Conservation (phyloP, 768 basidiomycete genomes). For the Gloeostereum incarnatum region DNA sequence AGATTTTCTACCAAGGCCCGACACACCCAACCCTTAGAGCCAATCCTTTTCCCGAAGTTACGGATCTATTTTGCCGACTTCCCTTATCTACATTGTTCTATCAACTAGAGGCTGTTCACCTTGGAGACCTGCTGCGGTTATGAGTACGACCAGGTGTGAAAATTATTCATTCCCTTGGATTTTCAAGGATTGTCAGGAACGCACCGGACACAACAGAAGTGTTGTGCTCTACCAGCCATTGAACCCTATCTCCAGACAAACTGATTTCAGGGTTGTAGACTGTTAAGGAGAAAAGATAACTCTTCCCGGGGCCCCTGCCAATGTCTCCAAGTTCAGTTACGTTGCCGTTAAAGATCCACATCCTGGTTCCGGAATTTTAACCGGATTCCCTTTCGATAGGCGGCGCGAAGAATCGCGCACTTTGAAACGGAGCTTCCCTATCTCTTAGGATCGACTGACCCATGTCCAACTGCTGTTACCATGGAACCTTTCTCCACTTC, state of each 20-base stretch:
- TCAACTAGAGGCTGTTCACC: slow-evolving; percentile 77
- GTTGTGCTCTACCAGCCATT: slow-evolving; percentile 64
- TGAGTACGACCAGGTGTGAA: slow-evolving; percentile 67
- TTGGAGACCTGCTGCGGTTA: slow-evolving; percentile 77
- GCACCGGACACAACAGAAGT: slow-evolving; percentile 65
- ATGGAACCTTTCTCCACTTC: slow-evolving; percentile 86
- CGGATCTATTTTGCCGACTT: slow-evolving; percentile 70
- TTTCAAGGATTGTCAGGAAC: slow-evolving; percentile 64
- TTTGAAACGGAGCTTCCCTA: slow-evolving; percentile 47
- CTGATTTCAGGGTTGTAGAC: slow-evolving; percentile 64
- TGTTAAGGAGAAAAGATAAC: slow-evolving; percentile 76
- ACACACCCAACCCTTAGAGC: slow-evolving; percentile 54
- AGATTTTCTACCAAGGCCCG: slow-evolving; percentile 36
- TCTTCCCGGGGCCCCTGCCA: slow-evolving; percentile 69
- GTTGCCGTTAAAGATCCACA: slow-evolving; percentile 63
- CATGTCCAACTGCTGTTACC: slow-evolving; percentile 83
- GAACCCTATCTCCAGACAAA: slow-evolving; percentile 69
- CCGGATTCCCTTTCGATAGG: slow-evolving; percentile 74
- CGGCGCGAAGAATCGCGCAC: slow-evolving; percentile 49
- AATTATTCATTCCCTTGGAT: slow-evolving; percentile 66
- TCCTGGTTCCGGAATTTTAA: slow-evolving; percentile 74
- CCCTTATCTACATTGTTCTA: slow-evolving; percentile 77
- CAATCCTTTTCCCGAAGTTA: slow-evolving; percentile 75
- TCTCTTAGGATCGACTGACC: slow-evolving; percentile 50
- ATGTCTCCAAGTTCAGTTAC: slow-evolving; percentile 55